Evolutionary conservation across 768 basidiomycete genomes (phyloP).

Genomic region (Psilocybe azurescens): DNA sequence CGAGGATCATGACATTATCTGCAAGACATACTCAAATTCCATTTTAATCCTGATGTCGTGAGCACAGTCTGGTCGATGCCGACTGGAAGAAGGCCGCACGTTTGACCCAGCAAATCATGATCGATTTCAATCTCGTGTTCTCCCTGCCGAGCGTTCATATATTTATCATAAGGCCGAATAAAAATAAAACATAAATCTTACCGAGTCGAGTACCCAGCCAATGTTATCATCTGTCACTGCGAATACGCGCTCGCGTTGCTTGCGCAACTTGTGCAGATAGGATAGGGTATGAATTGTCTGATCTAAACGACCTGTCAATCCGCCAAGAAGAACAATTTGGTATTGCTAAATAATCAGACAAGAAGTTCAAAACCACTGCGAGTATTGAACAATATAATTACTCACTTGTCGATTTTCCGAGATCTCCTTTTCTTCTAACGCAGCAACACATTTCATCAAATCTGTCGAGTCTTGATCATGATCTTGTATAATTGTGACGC

Average conservation of each 20-base stretch:
- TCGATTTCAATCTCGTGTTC: constrained; percentile 81
- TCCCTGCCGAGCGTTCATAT: constrained; percentile 56
- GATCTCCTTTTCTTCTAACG: constrained; percentile 64
- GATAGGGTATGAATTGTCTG: constrained; percentile 93
- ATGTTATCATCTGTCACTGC: constrained; percentile 91
- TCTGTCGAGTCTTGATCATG: constrained; percentile 87
- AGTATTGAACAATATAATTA: constrained; percentile 6
- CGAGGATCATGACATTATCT: neutral
- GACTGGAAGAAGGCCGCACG: constrained; percentile 94
- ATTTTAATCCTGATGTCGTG: constrained; percentile 84
- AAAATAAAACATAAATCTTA: constrained; percentile 35
- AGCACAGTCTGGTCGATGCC: constrained; percentile 79
- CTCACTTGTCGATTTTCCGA: constrained; percentile 43
- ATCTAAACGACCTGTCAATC: constrained; percentile 89
- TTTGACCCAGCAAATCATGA: constrained; percentile 76
- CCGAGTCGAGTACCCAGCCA: constrained; percentile 86
- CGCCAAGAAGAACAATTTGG: constrained; percentile 83
- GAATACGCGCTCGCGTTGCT: constrained; percentile 61
- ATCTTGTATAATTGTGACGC: constrained; percentile 71
- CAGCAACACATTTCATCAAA: constrained; percentile 87
- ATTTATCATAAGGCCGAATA: neutral
- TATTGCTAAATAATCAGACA: constrained; percentile 42
- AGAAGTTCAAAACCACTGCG: constrained; percentile 29
- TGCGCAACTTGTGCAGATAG: constrained; percentile 80
- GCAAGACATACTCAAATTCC: constrained; percentile 78